Evolutionary conservation across 805 yeast genomes (phyloP).

Genomic region (Lipomyces chichibuensis): DNA sequence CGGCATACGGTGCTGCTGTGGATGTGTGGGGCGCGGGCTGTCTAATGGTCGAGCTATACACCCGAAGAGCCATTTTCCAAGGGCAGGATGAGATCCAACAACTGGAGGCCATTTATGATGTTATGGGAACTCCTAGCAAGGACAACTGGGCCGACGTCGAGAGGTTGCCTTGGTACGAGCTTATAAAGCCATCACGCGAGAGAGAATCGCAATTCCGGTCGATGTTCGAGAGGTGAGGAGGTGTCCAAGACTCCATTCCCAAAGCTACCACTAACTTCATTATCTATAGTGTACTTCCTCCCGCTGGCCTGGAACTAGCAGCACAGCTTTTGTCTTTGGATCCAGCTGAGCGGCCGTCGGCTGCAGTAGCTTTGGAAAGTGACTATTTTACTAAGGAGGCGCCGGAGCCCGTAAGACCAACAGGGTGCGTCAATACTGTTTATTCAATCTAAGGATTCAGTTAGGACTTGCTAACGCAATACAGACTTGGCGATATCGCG

Average conservation of each 20-base stretch:
- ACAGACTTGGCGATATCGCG: slow-evolving; percentile 53
- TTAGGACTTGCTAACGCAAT: neutral
- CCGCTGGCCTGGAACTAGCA: slow-evolving; percentile 63
- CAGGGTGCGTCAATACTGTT: slow-evolving; percentile 38
- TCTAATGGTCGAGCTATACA: slow-evolving; percentile 77
- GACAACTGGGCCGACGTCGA: slow-evolving; percentile 78
- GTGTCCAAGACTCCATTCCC: neutral
- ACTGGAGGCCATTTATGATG: slow-evolving; percentile 69
- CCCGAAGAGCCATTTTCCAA: slow-evolving; percentile 75
- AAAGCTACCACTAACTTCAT: neutral
- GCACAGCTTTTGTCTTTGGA: slow-evolving; percentile 63
- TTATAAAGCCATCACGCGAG: slow-evolving; percentile 62
- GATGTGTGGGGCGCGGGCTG: slow-evolving; percentile 99
- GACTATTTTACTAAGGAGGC: slow-evolving; percentile 75
- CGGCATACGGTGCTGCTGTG: slow-evolving; percentile 85
- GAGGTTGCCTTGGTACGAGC: slow-evolving; percentile 88
- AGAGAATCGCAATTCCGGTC: slow-evolving; percentile 47
- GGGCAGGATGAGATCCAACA: slow-evolving; percentile 90
- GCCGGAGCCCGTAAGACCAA: slow-evolving; percentile 56
- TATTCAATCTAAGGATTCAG: neutral
- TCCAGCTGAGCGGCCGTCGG: slow-evolving; percentile 69
- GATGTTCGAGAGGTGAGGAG: slow-evolving; percentile 47
- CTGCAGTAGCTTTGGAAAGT: slow-evolving; percentile 69
- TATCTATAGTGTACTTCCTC: slow-evolving; percentile 18
- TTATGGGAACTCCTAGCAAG: slow-evolving; percentile 83